Evolutionary conservation across 1,139 yeast genomes (phyloP).

Genomic region (Zygoascus sp.): DNA sequence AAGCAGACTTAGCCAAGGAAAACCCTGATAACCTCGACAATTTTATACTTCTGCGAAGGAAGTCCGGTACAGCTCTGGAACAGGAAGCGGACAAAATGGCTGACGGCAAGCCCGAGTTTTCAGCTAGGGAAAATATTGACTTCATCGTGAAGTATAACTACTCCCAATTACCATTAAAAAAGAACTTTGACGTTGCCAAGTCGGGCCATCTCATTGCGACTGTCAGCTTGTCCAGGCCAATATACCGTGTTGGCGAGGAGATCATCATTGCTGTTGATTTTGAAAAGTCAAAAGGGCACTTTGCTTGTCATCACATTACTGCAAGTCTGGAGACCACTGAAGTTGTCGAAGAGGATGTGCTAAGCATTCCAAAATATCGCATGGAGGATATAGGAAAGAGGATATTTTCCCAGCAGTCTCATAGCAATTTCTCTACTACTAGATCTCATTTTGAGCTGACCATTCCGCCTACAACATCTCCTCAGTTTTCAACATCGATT

Average conservation of each 20-base stretch:
- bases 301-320: constrained; percentile 36
- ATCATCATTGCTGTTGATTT: constrained; percentile 32
- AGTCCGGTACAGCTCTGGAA: background rate
- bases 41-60: constrained; percentile 8
- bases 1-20: constrained; percentile 3
- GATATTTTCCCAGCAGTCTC: constrained; percentile 22
- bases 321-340: constrained; percentile 39
- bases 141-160: constrained; percentile 26
- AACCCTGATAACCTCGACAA: constrained; percentile 2
- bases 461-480: constrained; percentile 36
- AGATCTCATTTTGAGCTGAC: constrained; percentile 30
- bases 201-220: constrained; percentile 33
- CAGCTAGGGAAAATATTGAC: constrained; percentile 27
- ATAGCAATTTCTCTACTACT: constrained; percentile 23
- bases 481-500: constrained; percentile 34
- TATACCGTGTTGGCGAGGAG: constrained; percentile 38
- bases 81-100: background rate
- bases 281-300: constrained; percentile 20
- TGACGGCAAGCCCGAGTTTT: constrained; percentile 9
- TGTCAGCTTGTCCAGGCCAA: constrained; percentile 35
- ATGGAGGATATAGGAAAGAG: constrained; percentile 18
- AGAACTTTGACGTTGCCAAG: constrained; percentile 34
- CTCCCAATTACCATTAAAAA: constrained; percentile 13
- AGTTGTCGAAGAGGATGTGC: constrained; percentile 21
- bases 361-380: constrained; percentile 10